A percentile compares a stretch with the other conserved stretches of the same genome.
Conservation (phyloP, 1,284 basidiomycete species). For the Inonotus obliquus region DNA sequence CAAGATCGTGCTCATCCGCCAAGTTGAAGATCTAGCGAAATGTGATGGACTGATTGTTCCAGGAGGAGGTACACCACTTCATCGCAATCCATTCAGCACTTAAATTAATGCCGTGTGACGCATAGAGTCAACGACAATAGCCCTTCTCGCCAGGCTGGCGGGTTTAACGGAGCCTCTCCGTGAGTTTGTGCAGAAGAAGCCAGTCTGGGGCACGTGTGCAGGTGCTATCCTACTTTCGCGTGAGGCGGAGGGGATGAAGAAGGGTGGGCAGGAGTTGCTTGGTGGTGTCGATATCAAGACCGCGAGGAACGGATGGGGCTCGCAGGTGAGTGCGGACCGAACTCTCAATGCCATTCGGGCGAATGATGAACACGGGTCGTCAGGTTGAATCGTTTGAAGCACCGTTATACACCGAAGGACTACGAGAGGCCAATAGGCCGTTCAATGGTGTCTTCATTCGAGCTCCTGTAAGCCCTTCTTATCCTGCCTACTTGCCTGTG, state of each 20-base stretch:
- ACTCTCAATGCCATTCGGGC: background rate
- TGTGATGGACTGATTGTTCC: slow-evolving; percentile 92
- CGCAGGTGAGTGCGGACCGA: slow-evolving; percentile 48
- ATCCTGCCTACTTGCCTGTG: slow-evolving; percentile 1
- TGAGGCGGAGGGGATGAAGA: slow-evolving; percentile 73
- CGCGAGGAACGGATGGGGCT: slow-evolving; percentile 88
- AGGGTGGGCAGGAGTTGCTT: slow-evolving; percentile 83
- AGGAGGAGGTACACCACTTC: slow-evolving; percentile 62
- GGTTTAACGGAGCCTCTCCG: slow-evolving; percentile 80
- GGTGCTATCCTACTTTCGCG: slow-evolving; percentile 89
- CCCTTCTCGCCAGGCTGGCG: slow-evolving; percentile 74
- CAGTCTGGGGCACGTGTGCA: slow-evolving; percentile 96
- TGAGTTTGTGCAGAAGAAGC: slow-evolving; percentile 61
- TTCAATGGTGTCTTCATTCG: slow-evolving; percentile 95
- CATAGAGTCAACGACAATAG: slow-evolving; percentile 90
- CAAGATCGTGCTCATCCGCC: slow-evolving; percentile 66
- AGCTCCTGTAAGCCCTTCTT: slow-evolving; percentile 63
- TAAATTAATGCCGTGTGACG: background rate
- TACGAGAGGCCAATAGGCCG: slow-evolving; percentile 56
- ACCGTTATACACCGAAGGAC: slow-evolving; percentile 59
- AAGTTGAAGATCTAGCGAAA: slow-evolving; percentile 63
- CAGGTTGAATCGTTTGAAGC: slow-evolving; percentile 91
- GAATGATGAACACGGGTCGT: background rate
- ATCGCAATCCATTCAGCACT: background rate
- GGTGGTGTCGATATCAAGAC: slow-evolving; percentile 81